Evolutionary conservation across 192 early-diverging fungal genomes (phyloP).

Genomic region (Podila epicladia): DNA sequence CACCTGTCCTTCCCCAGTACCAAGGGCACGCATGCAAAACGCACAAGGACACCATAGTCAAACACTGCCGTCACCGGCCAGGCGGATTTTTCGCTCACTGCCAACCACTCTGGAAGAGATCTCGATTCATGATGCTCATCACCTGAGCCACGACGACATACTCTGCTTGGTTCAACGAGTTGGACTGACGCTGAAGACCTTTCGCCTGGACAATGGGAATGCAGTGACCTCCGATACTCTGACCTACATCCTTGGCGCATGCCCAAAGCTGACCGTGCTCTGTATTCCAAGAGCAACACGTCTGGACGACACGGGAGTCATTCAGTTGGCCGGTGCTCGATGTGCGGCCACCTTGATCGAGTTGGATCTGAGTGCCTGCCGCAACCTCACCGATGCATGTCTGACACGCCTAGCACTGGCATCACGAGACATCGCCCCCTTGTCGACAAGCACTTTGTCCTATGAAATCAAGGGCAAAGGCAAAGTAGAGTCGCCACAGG

Average conservation of each 20-base stretch:
- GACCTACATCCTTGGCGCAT: conserved; percentile 15
- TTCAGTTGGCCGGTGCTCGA: conserved; percentile 17
- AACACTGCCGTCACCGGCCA: background rate
- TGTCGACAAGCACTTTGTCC: background rate
- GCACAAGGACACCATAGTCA: background rate
- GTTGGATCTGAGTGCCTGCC: conserved; percentile 36
- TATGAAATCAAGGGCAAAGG: conserved; percentile 5
- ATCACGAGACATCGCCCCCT: background rate
- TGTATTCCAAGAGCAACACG: conserved; percentile 35
- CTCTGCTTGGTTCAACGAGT: conserved; percentile 21
- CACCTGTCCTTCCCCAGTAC: conserved; percentile 16
- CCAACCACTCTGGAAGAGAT: conserved; percentile 36
- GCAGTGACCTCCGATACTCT: conserved; percentile 25
- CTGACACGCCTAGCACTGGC: conserved; percentile 14
- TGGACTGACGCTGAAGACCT: conserved; percentile 6
- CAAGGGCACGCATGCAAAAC: background rate
- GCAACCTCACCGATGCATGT: conserved; percentile 21
- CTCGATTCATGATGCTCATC: conserved; percentile 22
- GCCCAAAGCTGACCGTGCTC: conserved; percentile 21
- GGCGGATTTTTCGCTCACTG: conserved; percentile 22
- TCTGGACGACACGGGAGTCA: conserved; percentile 22
- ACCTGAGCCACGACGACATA: conserved; percentile 17
- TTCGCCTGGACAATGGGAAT: conserved; percentile 26
- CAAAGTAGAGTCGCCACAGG: background rate
- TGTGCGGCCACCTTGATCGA: conserved; percentile 25